These are phyloP conservation scores for Monilinia laxa DNA, from an alignment of 2,329 filamentous ascomycete genomes.

Conservation along the genomic window DNA sequence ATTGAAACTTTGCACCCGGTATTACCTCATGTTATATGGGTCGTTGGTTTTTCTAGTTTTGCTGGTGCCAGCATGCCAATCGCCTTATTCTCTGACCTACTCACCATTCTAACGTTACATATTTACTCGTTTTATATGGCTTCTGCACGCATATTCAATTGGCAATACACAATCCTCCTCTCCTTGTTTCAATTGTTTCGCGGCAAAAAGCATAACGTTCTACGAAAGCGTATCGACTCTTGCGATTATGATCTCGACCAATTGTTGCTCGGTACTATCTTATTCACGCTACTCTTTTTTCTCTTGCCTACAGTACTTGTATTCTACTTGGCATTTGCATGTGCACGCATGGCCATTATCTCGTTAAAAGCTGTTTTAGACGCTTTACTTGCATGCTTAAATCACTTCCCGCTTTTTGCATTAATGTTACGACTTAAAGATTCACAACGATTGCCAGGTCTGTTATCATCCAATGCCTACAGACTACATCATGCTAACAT, in stretches of 20 bases:
- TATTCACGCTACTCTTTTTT: constrained; percentile 95
- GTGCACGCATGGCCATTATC: constrained; percentile 93
- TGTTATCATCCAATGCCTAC: constrained; percentile 31
- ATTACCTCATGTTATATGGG: constrained; percentile 83
- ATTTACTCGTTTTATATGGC: constrained; percentile 98
- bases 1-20: constrained; percentile 75
- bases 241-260: constrained; percentile 99
- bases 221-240: constrained; percentile 95
- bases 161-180: constrained; percentile 94
- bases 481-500: constrained; percentile 27
- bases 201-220: constrained; percentile 95
- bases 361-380: constrained; percentile 87
- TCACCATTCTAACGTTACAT: constrained; percentile 88
- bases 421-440: constrained; percentile 96
- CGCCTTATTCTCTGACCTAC: constrained; percentile 87
- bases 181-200: constrained; percentile 98
- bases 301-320: constrained; percentile 91
- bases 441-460: constrained; percentile 80
- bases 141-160: constrained; percentile 94
- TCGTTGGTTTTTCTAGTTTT: constrained; percentile 93
- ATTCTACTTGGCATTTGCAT: constrained; percentile 95
- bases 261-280: constrained; percentile 89
- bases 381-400: constrained; percentile 87
- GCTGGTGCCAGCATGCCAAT: constrained; percentile 97
- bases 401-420: constrained; percentile 96